phyloP scores from a whole-genome alignment of 352 stramenopile species.

The Discostella stelligera region DNA sequence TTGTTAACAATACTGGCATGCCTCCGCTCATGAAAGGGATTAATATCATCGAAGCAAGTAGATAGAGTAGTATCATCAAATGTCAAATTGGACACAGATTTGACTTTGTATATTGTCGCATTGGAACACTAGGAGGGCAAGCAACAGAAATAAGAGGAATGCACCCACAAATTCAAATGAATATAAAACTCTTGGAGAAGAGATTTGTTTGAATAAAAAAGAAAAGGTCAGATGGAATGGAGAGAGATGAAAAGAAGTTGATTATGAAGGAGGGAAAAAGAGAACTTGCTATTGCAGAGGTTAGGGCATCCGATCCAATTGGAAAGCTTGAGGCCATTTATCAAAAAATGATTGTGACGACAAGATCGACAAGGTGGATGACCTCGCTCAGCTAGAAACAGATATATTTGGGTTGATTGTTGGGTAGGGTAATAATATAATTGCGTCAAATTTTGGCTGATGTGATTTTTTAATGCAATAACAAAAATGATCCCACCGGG shows the following conservation, averaged over 20 bases:
- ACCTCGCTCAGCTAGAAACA: not conserved
- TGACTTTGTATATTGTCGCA: constrained; percentile 3
- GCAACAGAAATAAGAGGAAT: not conserved
- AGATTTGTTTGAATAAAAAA: constrained; percentile 1
- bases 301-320: not conserved
- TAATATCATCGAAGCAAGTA: no score
- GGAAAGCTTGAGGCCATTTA: not conserved
- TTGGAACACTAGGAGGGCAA: constrained; percentile 2
- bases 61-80: constrained; percentile 11
- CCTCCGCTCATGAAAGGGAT: no score
- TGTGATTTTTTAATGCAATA: no score
- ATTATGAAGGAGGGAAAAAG: constrained; percentile 3
- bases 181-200: not conserved
- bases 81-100: not conserved
- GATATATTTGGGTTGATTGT: no score
- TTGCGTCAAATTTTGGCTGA: no score
- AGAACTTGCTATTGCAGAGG: constrained; percentile 5
- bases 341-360: no score
- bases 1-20: no score
- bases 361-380: not conserved
- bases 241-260: constrained; percentile 8
- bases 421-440: no score
- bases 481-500: no score
- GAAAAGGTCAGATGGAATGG: not conserved
- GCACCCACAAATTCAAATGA: not conserved